Evolutionary conservation across 169 alveolate genomes (phyloP), one percentile per base, ranked within the genome.

Genomic region (Eimeria maxima): DNA sequence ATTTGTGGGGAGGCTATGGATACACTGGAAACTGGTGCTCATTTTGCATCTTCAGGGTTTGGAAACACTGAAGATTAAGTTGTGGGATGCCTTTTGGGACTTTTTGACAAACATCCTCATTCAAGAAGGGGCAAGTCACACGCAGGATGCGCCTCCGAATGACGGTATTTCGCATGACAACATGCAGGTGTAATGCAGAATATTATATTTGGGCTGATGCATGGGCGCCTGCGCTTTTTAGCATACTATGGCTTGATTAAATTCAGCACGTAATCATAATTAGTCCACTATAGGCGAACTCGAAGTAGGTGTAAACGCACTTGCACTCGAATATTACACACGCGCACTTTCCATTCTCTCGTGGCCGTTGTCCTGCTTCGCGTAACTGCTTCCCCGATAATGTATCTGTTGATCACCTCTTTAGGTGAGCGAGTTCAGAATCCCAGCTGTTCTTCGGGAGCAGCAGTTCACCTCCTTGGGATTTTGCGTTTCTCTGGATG

Each of bases 61-160:
- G 78, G 96, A 93, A 33, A 42, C 81, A 33, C 63, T 81, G 65
- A 81, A 81, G 89, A 81, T 53, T 18, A 47, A 80, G 60, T 81
- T 93, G 42, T 93, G 96, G 96, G 96, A 93, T 42, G 96, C 96
- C 33, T 45, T 93, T 27, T 80, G 89, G 87, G 96, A 93, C 42
- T 65, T 93, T 84, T 33, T 87, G 78, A 87, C 93, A 47, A 87
- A 87, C 55, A 33, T 60, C 81, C 80, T 87, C 16, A 47, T 87
- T 87, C 44, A 87, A 60, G 93, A 87, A 29, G 93, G 93, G 81
- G 93, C 81, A 87, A 87, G 93, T 63, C 67, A 55, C 67, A 33
- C 63, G 42, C 67, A 78, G 67, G 69, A 78, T 78, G 67, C 29
- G 67, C 88, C 67, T 78, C 67, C 65, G 47, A 33, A 50, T 55